Percentiles rank a stretch among this genome's conserved stretches.
Conservation (phyloP, 805 yeast species). For the Jamesozyma spencerorum region DNA sequence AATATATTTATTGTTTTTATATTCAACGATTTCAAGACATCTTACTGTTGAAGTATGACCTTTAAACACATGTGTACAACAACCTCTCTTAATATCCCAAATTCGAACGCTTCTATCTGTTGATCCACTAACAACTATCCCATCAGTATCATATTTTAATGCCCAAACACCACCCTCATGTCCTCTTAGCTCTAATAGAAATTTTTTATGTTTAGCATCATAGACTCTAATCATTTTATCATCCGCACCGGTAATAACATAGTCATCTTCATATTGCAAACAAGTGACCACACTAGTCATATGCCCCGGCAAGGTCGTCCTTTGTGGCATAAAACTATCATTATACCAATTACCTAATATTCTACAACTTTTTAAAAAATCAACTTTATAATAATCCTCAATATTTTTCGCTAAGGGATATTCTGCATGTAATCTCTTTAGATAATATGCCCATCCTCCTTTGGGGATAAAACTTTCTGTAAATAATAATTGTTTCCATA, state of each 20-base stretch:
- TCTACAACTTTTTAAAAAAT: conserved; percentile 65
- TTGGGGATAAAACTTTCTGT: conserved; percentile 51
- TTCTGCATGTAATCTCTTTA: conserved; percentile 19
- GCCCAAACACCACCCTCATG: conserved; percentile 99
- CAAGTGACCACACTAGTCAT: conserved; percentile 87
- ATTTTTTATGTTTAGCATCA: conserved; percentile 62
- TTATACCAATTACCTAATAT: conserved; percentile 73
- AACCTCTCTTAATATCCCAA: conserved; percentile 81
- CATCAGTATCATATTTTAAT: conserved; percentile 72
- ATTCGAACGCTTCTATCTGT: conserved; percentile 90
- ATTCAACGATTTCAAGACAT: conserved; percentile 75
- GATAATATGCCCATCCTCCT: conserved; percentile 36
- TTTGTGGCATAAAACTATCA: conserved; percentile 56
- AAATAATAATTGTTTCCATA: conserved; percentile 64
- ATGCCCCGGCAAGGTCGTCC: conserved; percentile 58
- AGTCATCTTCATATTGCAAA: conserved; percentile 83
- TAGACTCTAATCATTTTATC: conserved; percentile 75
- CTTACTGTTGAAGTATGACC: conserved; percentile 93
- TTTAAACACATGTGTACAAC: conserved; percentile 81
- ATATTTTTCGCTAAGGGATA: conserved; percentile 18
- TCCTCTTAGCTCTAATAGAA: conserved; percentile 57
- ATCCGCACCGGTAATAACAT: conserved; percentile 87
- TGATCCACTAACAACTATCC: conserved; percentile 73
- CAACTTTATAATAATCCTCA: conserved; percentile 34
- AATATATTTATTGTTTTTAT: conserved; percentile 57